These are phyloP conservation scores for Hydrangea macrophylla DNA, from an alignment of 148 eudicot species.

Conservation along the genomic window DNA sequence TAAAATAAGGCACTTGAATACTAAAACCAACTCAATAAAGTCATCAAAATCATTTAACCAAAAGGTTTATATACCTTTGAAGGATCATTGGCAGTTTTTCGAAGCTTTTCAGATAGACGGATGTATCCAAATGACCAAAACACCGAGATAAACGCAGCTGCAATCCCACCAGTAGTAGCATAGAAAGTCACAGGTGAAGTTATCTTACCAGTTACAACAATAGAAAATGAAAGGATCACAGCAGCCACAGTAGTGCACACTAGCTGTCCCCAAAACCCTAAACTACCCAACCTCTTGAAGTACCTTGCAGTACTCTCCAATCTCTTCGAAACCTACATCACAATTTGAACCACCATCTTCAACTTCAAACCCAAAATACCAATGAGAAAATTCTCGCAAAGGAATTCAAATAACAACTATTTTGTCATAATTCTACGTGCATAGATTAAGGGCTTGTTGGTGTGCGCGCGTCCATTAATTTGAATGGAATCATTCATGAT, in stretches of 20 bases:
- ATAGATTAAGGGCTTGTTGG: too few relatives aligned
- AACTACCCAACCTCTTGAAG: constrained; percentile 82
- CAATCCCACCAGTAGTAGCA: constrained; percentile 82
- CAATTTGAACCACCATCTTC: background rate
- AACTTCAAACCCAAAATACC: background rate
- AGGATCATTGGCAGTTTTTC: constrained; percentile 77
- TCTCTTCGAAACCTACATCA: constrained; percentile 70
- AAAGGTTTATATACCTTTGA: constrained; percentile 58
- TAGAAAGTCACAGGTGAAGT: constrained; percentile 80
- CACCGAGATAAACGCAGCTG: constrained; percentile 82
- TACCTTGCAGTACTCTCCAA: constrained; percentile 76
- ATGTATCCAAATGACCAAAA: constrained; percentile 95
- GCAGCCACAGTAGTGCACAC: constrained; percentile 79
- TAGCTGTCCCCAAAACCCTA: constrained; percentile 93
- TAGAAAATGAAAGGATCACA: constrained; percentile 86
- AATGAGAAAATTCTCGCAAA: too few relatives aligned
- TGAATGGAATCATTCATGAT: too few relatives aligned
- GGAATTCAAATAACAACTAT: too few relatives aligned
- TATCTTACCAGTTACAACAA: constrained; percentile 75
- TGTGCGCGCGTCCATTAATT: too few relatives aligned
- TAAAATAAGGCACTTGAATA: background rate
- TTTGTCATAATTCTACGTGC: too few relatives aligned
- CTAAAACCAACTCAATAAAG: background rate
- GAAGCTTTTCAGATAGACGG: constrained; percentile 77
- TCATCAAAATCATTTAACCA: background rate